These are phyloP conservation scores for Pseudogymnoascus pannorum DNA, from an alignment of 2,329 filamentous ascomycete genomes.

Conservation along the genomic window DNA sequence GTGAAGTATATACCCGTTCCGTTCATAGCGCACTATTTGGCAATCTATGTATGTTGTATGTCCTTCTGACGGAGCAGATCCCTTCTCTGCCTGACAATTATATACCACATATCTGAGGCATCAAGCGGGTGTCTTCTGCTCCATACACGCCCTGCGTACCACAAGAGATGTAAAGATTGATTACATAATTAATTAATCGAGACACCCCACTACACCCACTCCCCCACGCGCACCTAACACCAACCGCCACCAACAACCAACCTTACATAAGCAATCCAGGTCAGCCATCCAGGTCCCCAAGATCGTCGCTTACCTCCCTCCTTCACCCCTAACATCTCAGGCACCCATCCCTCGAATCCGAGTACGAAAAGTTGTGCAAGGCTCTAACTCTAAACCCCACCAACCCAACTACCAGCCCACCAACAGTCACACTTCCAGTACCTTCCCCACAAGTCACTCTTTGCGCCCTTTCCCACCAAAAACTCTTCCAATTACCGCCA, in stretches of 20 bases:
- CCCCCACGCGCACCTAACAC: background rate
- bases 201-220: background rate
- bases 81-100: too few relatives aligned
- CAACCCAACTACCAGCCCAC: background rate
- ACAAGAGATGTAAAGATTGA: too few relatives aligned
- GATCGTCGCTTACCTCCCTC: background rate
- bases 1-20: too few relatives aligned
- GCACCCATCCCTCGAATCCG: background rate
- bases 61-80: too few relatives aligned
- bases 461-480: too few relatives aligned
- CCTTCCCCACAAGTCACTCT: background rate
- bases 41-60: too few relatives aligned
- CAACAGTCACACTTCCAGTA: background rate
- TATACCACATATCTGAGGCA: background rate
- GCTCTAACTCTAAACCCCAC: too few relatives aligned
- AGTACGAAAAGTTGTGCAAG: background rate
- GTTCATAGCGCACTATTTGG: too few relatives aligned
- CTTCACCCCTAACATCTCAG: background rate
- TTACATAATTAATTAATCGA: background rate
- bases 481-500: too few relatives aligned
- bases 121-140: background rate
- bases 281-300: too few relatives aligned
- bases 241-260: background rate
- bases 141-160: too few relatives aligned
- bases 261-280: background rate